These are phyloP conservation scores for Mycena capillaripes DNA, from an alignment of 768 basidiomycete species.

Conservation along the genomic window DNA sequence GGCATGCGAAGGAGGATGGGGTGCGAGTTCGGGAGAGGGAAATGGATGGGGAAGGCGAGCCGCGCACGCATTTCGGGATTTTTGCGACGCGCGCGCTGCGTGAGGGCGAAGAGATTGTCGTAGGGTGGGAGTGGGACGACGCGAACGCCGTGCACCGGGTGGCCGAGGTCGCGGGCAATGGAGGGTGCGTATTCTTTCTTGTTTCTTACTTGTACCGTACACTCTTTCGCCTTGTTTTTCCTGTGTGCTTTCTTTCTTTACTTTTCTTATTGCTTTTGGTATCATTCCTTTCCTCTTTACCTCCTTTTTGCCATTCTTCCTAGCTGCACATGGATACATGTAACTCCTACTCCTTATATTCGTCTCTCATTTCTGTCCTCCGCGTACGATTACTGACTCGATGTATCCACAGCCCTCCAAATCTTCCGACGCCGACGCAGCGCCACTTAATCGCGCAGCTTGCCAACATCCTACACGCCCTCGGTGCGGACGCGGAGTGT, in stretches of 20 bases:
- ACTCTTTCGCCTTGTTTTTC: neutral
- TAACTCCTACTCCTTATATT: no score
- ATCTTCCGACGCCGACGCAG: conserved; percentile 61
- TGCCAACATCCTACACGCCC: conserved; percentile 77
- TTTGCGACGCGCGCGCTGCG: conserved; percentile 84
- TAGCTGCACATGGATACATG: neutral
- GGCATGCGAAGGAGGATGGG: conserved; percentile 32
- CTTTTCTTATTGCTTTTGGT: neutral
- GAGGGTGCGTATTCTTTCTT: conserved; percentile 64
- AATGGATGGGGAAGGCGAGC: conserved; percentile 24
- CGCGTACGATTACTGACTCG: neutral
- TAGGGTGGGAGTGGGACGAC: conserved; percentile 99
- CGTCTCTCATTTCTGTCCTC: neutral
- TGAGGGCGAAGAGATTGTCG: conserved; percentile 86
- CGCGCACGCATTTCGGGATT: conserved; percentile 70
- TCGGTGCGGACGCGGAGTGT: conserved; percentile 66
- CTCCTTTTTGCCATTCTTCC: neutral
- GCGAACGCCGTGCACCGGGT: conserved; percentile 80
- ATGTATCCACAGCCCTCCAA: conserved; percentile 14
- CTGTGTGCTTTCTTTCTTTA: neutral
- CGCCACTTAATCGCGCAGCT: conserved; percentile 73
- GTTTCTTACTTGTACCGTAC: conserved; percentile 3
- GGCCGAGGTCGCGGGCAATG: conserved; percentile 70
- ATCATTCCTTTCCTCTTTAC: neutral
- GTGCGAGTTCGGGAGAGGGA: conserved; percentile 24